Base-by-base conservation (phyloP, 306 rosid species). In the Trifolium dubium region DNA sequence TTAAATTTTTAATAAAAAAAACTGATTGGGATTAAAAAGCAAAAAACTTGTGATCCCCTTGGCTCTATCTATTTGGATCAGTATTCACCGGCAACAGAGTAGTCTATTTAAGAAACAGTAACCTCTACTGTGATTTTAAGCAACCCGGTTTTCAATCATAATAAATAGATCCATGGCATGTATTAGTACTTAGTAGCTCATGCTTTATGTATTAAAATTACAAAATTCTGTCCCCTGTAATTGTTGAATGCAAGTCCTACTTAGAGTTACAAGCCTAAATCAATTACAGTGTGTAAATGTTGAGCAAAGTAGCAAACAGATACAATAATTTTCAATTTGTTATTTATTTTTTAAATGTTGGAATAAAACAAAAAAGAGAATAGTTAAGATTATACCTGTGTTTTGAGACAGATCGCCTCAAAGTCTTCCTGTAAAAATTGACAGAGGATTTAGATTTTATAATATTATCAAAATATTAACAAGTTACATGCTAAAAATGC, bases 371-470 rank as follows among this genome's bases (percentile, higher is more conserved):
- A 77, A 46, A 79, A 28, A 23, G 23, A 64, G 8, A 17, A 69
- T 44, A 64, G 55, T 17, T 11, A 47, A 10, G 80, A 23, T 9
- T 17, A 60, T 85, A 92, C 97, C 97, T 86, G 71, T 39, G 85
- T 80, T 80, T 83, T 82, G 74, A 68, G 82, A 77, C 92, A 88
- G 72, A 86, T 2, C 5, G 84, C 69, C 67, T 83, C 84, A 63
- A 92, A 89, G 62, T 81, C 89, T 12, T 88, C 90, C 97, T 92
- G 96, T 41, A 74, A 77, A 78, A 74, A 73, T 32, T 64, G 40
- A 30, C 66, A 71, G 53, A 41, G 71, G 63, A 73, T 76, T 64
- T 65, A 77, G 31, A 80, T 19, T 59, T 60, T 59, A 80, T 19
- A 39, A 53, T 23, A 54, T 56, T 29, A 64, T 31, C 28, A 50